A percentile compares a stretch with the other conserved stretches of the same genome.
Conservation (phyloP, 1,284 basidiomycete species). For the Vanrija pseudolonga region DNA sequence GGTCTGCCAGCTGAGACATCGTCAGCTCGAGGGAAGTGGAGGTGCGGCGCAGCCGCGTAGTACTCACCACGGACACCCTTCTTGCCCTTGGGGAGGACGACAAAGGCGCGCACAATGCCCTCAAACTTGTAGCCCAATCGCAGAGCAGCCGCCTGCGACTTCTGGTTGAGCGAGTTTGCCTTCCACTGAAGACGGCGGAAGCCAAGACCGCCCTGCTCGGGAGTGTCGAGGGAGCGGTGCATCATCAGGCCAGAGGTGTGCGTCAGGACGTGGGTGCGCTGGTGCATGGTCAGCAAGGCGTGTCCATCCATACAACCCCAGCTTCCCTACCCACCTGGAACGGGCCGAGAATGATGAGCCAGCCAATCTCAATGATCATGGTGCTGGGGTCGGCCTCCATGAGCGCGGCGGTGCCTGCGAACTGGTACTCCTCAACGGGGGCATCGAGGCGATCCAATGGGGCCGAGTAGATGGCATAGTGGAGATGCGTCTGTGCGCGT, state of each 20-base stretch:
- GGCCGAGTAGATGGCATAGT: conserved; percentile 37
- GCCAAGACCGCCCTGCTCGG: conserved; percentile 34
- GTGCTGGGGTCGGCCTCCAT: conserved; percentile 24
- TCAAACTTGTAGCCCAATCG: conserved; percentile 36
- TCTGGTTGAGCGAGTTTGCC: conserved; percentile 33
- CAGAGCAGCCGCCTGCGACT: conserved; percentile 25
- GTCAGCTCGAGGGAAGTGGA: neutral
- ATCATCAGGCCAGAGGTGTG: conserved; percentile 38
- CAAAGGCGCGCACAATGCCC: conserved; percentile 27
- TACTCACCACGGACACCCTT: conserved; percentile 32
- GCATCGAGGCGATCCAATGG: conserved; percentile 20
- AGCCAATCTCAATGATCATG: conserved; percentile 39
- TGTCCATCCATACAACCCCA: too few relatives aligned
- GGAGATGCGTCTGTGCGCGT: conserved; percentile 5
- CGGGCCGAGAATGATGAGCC: conserved; percentile 32
- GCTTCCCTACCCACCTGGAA: conserved; percentile 32
- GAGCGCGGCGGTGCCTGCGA: conserved; percentile 36
- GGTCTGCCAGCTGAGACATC: conserved; percentile 23
- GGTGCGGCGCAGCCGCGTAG: neutral
- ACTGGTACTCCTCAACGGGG: conserved; percentile 26
- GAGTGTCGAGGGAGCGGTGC: conserved; percentile 36
- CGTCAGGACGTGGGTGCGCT: conserved; percentile 42
- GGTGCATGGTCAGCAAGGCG: neutral
- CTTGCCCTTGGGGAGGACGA: conserved; percentile 30
- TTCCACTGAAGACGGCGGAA: conserved; percentile 41